These are phyloP conservation scores for Pseudomicrostroma phylloplanum DNA, from an alignment of 1,284 basidiomycete genomes.

Conservation along the genomic window DNA sequence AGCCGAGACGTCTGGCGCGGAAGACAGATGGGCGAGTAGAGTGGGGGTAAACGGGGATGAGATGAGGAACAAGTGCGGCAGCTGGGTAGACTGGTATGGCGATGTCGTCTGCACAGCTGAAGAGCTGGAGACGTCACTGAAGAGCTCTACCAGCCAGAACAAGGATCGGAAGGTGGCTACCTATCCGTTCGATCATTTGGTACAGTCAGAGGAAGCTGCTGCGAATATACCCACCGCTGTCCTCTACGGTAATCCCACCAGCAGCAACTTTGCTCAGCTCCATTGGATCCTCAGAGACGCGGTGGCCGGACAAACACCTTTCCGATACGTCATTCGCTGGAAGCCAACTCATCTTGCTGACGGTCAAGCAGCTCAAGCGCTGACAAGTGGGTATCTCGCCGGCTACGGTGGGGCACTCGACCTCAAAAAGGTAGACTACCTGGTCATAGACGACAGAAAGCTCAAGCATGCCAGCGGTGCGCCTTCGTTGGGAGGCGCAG, in stretches of 20 bases:
- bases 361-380: neutral
- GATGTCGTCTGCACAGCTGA: slow-evolving; percentile 27
- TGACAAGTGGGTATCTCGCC: slow-evolving; percentile 57
- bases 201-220: neutral
- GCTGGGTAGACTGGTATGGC: slow-evolving; percentile 29
- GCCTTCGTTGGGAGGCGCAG: neutral
- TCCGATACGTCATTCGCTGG: slow-evolving; percentile 48
- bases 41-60: neutral
- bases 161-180: neutral
- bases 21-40: neutral
- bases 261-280: slow-evolving; percentile 29
- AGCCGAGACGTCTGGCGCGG: slow-evolving; percentile 21
- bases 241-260: slow-evolving; percentile 42
- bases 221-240: slow-evolving; percentile 13
- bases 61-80: slow-evolving; percentile 19
- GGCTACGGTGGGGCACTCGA: slow-evolving; percentile 89
- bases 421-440: slow-evolving; percentile 94
- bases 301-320: neutral
- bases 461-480: slow-evolving; percentile 11
- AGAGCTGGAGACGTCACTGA: slow-evolving; percentile 18
- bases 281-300: slow-evolving; percentile 25
- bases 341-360: slow-evolving; percentile 20
- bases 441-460: slow-evolving; percentile 61
- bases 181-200: slow-evolving; percentile 27
- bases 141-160: neutral